Base-by-base conservation (phyloP, 75 land plant species). In the Sequoiadendron giganteum region DNA sequence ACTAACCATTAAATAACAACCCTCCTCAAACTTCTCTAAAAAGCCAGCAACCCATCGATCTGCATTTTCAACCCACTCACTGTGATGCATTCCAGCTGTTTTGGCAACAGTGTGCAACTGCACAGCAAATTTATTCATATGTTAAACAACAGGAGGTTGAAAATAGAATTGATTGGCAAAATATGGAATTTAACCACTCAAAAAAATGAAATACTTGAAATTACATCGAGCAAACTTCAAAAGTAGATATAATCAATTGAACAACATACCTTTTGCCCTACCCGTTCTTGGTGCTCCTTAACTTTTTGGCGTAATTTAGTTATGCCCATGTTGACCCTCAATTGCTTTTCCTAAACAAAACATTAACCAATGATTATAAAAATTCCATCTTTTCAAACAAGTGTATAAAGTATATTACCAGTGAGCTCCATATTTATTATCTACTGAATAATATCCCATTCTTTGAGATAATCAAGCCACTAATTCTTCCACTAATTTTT, bases 21-120 rank as follows among this genome's bases (percentile, higher is more conserved):
- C 95, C 90, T 96, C 99, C 90, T 98, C 99, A 89, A 98, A 98
- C 93, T 94, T 98, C 88, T 98, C 99, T 49, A 98, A 95, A 86
- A 98, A 98, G 36, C 99, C 99, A 87, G 95, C 96, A 42, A 98
- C 99, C 97, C 93, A 97, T 43, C 99, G 94, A 89, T 98, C 99
- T 36, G 99, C 99, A 92, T 98, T 98, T 84, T 97, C 98, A 68
- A 98, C 97, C 99, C 99, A 98, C 86, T 93, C 96, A 87, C 92
- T 93, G 58, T 93, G 99, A 88, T 93, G 98, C 95, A 97, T 89
- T 39, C 93, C 93, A 83, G 98, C 98, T 43, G 94, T 92, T 86
- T 89, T 95, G 76, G 98, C 98, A 73, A 94, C 98, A 48, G 94
- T 93, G 36, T 93, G 91, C 36, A 96, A 87, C 98, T 96, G 96